Base-by-base conservation (phyloP, 208 protist genomes). In the Vickermania spadyakhi region DNA sequence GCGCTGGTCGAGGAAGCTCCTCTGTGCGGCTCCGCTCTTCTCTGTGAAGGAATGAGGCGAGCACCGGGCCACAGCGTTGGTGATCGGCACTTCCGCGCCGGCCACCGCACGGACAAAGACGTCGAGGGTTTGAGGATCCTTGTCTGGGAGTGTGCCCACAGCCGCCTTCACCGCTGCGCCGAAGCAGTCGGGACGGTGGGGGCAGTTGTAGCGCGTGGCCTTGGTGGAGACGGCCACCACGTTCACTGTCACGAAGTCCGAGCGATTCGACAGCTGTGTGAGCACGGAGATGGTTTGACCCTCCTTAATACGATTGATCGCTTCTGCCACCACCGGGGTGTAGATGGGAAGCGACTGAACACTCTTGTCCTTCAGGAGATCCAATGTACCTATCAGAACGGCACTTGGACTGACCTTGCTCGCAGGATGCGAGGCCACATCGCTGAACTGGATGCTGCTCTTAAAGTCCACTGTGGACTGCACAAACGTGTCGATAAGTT, bases 171-270 rank as follows among this genome's bases (percentile, higher is more conserved):
- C 64, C 42, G 68, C 67, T 23, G 50, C 59, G 36, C 64, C 52
- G n/a, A 86, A 65, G 45, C 56, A 73, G 57, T 91, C 84, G 0
- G 84, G 73, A 29, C 79, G 84, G 54, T 80, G 73, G 3, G 79
- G 64, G 67, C 79, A 86, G 70, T 91, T 91, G 13, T 63, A 78
- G 67, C 79, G 79, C 42, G 84, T 75, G 22, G 72, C 77, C 58
- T 57, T 66, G 1, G 72, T 53, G 22, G 79, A 77, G 67, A 91
- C 58, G 31, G 68, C 70, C 3, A 56, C 66, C 30, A 91, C 69
- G n/a, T 66, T 61, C 49, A 87, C 65, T 13, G 59, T 54, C 41
- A 66, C 62, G 64, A 68, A 82, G 29, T 60, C 62, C 36, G 7
- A 18, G 36, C 36, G 36, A 18, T 18, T 18, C 11, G 41, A 22